phyloP scores from a whole-genome alignment of 768 basidiomycete species.

The Filobasidium wieringae region DNA sequence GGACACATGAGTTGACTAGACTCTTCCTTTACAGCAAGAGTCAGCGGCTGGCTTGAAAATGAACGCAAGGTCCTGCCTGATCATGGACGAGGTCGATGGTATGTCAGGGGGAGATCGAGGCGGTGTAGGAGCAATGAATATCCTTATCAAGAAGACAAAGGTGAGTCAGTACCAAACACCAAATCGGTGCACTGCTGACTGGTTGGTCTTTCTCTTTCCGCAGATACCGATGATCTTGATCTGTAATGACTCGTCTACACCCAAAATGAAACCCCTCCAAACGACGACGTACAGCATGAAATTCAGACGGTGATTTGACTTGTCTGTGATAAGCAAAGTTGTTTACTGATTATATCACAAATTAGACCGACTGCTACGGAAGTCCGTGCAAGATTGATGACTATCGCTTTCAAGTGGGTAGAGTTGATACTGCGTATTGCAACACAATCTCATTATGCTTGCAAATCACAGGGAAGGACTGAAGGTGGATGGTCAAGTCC shows the following conservation, averaged over 20 bases:
- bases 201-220: too few species aligned
- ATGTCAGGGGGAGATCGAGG: constrained; percentile 98
- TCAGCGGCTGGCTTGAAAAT: constrained; percentile 63
- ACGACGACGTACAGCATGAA: constrained; percentile 59
- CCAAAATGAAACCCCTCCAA: constrained; percentile 78
- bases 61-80: constrained; percentile 70
- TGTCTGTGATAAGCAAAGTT: not conserved
- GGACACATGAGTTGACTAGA: not conserved
- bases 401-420: constrained; percentile 75
- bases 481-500: constrained; percentile 76
- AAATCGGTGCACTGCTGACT: not conserved
- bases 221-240: constrained; percentile 96
- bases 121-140: constrained; percentile 85
- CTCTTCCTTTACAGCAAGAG: constrained; percentile 34
- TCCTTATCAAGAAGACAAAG: constrained; percentile 83
- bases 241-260: constrained; percentile 76
- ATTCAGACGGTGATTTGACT: constrained; percentile 57
- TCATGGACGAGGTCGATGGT: constrained; percentile 99
- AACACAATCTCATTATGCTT: not conserved
- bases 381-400: constrained; percentile 75
- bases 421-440: not conserved
- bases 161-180: constrained; percentile 39
- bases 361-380: constrained; percentile 61
- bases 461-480: constrained; percentile 61
- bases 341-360: constrained; percentile 16